Percentiles rank a stretch among this genome's conserved stretches.
Evolutionary conservation across 2,329 filamentous ascomycete species (phyloP).

Genomic region (Colletotrichum gigasporum): DNA sequence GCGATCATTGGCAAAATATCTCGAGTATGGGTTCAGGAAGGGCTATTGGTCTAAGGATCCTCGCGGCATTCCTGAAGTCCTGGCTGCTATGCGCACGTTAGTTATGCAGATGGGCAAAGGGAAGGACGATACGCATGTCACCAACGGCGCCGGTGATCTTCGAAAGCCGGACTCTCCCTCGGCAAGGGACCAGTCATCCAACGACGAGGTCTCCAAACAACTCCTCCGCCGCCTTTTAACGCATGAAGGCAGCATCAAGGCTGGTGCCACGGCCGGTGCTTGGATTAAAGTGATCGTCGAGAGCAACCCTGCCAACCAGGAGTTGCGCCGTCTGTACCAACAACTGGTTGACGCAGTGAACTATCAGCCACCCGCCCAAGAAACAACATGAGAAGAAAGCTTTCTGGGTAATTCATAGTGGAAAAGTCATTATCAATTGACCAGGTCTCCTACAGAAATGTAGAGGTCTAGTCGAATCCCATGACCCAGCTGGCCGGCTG

Average conservation of each 20-base stretch:
- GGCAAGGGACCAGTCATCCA: conserved; percentile 10
- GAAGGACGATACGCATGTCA: no score
- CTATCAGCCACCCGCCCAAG: not conserved
- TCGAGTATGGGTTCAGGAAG: conserved; percentile 7
- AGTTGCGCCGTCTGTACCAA: not conserved
- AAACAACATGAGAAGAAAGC: not conserved
- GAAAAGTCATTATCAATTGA: no score
- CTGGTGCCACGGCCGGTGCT: no score
- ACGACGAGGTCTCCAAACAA: not conserved
- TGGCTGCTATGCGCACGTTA: not conserved
- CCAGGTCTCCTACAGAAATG: no score
- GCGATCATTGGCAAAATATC: conserved; percentile 12
- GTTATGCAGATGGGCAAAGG: not conserved
- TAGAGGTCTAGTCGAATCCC: no score
- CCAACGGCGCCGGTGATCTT: no score
- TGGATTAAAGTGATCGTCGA: not conserved
- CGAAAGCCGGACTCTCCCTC: no score
- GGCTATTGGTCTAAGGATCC: conserved; percentile 7
- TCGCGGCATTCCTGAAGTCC: not conserved
- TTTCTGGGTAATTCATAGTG: no score
- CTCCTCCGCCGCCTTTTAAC: not conserved
- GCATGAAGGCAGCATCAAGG: not conserved
- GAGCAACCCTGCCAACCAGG: not conserved
- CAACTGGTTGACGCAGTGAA: not conserved
- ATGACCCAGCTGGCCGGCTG: no score